Conservation (phyloP, 1,284 basidiomycete genomes). For the Anthracocystis setariae region DNA sequence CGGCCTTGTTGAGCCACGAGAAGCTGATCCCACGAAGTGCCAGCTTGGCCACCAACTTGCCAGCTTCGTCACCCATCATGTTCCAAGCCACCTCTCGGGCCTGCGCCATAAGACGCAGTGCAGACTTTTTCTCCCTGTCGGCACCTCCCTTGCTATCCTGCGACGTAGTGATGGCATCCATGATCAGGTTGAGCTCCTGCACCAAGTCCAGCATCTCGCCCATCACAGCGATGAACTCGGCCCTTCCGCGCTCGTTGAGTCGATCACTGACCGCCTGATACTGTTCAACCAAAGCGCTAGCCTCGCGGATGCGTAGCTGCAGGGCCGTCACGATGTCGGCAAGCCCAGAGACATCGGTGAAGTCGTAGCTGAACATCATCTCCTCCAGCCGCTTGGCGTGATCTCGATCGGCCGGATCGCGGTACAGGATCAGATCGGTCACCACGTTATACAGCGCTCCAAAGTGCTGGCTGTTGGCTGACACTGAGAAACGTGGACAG, state of each 20-base stretch:
- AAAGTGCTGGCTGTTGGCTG: conserved; percentile 86
- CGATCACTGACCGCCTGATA: conserved; percentile 67
- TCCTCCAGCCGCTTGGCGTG: conserved; percentile 72
- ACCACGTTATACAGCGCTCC: conserved; percentile 87
- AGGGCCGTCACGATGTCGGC: conserved; percentile 78
- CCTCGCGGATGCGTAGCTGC: conserved; percentile 78
- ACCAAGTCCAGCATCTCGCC: conserved; percentile 80
- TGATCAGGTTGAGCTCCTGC: conserved; percentile 85
- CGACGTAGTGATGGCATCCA: conserved; percentile 86
- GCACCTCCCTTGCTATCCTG: conserved; percentile 70
- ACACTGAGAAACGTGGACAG: conserved; percentile 80
- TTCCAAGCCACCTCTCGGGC: conserved; percentile 92
- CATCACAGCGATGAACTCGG: conserved; percentile 75
- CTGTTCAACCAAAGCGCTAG: conserved; percentile 52
- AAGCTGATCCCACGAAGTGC: conserved; percentile 83
- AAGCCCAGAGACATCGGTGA: conserved; percentile 79
- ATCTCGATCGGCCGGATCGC: conserved; percentile 75
- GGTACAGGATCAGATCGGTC: conserved; percentile 83
- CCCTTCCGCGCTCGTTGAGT: conserved; percentile 71
- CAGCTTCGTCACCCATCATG: conserved; percentile 80
- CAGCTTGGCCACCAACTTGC: conserved; percentile 84
- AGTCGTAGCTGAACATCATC: conserved; percentile 89
- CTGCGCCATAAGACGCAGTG: conserved; percentile 81
- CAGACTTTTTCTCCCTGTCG: conserved; percentile 79
- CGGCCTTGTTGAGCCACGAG: conserved; percentile 85